These are phyloP conservation scores for Anthostomella pinea DNA, from an alignment of 2,329 filamentous ascomycete species.

Conservation along the genomic window DNA sequence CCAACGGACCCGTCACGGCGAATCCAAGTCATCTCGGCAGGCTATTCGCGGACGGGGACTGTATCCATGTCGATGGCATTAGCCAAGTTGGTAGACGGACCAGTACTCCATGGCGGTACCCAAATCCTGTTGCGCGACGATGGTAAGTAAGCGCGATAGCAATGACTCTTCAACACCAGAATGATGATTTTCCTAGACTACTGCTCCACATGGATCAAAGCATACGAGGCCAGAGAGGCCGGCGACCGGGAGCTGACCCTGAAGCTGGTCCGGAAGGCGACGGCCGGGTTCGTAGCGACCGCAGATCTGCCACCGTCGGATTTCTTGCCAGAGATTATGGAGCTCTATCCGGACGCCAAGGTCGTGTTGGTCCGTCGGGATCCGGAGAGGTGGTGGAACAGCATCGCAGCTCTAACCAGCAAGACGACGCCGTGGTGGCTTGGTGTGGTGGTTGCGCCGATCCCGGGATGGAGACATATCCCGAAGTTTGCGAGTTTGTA, in stretches of 20 bases:
- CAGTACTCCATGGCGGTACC: constrained; percentile 48
- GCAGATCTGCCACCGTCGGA: constrained; percentile 19
- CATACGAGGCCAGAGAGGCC: constrained; percentile 20
- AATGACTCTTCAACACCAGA: not conserved
- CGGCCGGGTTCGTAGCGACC: constrained; percentile 19
- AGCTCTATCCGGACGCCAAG: constrained; percentile 21
- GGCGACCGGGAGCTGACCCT: constrained; percentile 20
- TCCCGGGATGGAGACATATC: constrained; percentile 20
- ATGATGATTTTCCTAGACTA: constrained; percentile 11
- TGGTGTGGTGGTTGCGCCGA: constrained; percentile 11
- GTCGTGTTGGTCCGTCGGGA: constrained; percentile 20
- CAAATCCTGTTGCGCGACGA: constrained; percentile 35
- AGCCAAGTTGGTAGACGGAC: constrained; percentile 44
- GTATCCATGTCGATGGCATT: constrained; percentile 48
- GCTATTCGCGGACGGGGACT: constrained; percentile 47
- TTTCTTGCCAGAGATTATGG: constrained; percentile 24
- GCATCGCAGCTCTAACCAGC: constrained; percentile 13
- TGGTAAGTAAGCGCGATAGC: no score
- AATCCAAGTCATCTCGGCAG: constrained; percentile 42
- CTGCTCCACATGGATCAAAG: constrained; percentile 22
- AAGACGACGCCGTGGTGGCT: constrained; percentile 15
- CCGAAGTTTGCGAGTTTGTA: constrained; percentile 12
- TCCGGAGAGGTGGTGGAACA: constrained; percentile 21
- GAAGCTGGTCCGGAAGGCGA: constrained; percentile 20
- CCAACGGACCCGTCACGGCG: constrained; percentile 29